Evolutionary conservation across 192 early-diverging fungal genomes (phyloP), one percentile per base, ranked within the genome.

Genomic region (Haplosporangium gracile): DNA sequence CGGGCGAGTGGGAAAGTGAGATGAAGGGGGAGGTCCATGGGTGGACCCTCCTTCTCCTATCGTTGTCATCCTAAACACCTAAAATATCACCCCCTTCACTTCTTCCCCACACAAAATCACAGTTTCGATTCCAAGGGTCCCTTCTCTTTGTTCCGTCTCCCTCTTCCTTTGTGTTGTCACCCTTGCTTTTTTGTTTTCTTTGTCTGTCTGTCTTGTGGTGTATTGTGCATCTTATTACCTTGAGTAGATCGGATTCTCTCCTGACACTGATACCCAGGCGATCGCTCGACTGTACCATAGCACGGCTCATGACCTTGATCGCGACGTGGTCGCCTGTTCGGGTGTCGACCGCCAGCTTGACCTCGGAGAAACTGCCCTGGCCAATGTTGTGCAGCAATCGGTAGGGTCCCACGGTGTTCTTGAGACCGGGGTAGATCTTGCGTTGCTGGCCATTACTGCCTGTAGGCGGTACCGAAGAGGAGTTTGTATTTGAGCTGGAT

Each of bases 261-360:
- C 45, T 80, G 24, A 90, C 88, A 63, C 88, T 87, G 22, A 79
- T 75, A 36, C 80, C 83, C 47, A 90, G 39, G 3, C 83, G 84
- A 43, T 89, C 89, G 69, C 78, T 88, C 18, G 79, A 88, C 72
- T 90, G 77, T 34, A 91, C 83, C 81, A 83, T 89, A 71, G 82
- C 82, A 18, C 82, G 89, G n/a, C 82, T 76, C 43, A 91, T 89
- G 70, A 93, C 89, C 78, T 93, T 93, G 68, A 93, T 90, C 8
- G 93, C 92, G 5, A 93, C 91, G 53, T 89, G 85, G 34, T 89
- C 79, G 18, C 88, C 88, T 38, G 77, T 85, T 6, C 85, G 74
- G 13, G 89, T 80, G 68, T 93, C 87, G 16, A 92, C 74, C 6
- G 93, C 92, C 49, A 93, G 88, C 74, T 94, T 92, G 18, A 94